Evolutionary conservation across 2,329 filamentous ascomycete species (phyloP).

Genomic region (Hypoxylon sp.): DNA sequence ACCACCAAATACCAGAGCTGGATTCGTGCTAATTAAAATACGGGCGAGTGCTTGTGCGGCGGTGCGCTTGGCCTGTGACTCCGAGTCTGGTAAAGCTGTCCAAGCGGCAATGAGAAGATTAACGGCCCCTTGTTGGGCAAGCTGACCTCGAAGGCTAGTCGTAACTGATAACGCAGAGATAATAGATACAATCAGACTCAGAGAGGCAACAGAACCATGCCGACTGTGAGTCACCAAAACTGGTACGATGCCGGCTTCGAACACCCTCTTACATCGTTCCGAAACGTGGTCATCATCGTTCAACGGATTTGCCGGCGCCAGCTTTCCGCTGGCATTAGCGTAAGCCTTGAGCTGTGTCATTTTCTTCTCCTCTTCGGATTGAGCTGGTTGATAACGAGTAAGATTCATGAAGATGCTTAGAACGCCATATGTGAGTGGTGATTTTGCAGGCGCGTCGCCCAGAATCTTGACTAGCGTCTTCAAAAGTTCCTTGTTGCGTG

Average conservation of each 20-base stretch:
- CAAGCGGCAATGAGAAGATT: slow-evolving; percentile 82
- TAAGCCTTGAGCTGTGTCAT: slow-evolving; percentile 94
- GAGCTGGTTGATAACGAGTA: slow-evolving; percentile 79
- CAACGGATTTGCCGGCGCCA: slow-evolving; percentile 72
- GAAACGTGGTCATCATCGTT: slow-evolving; percentile 82
- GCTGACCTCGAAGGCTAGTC: slow-evolving; percentile 78
- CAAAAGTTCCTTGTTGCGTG: slow-evolving; percentile 75
- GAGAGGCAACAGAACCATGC: slow-evolving; percentile 75
- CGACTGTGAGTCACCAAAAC: slow-evolving; percentile 82
- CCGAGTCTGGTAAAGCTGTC: slow-evolving; percentile 69
- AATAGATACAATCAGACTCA: slow-evolving; percentile 80
- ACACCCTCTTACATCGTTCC: slow-evolving; percentile 79
- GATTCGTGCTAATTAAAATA: slow-evolving; percentile 88
- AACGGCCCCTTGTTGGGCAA: slow-evolving; percentile 94
- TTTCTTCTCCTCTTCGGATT: slow-evolving; percentile 92
- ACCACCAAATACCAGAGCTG: slow-evolving; percentile 83
- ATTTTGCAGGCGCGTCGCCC: slow-evolving; percentile 68
- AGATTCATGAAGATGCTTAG: slow-evolving; percentile 89
- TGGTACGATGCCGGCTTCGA: slow-evolving; percentile 82
- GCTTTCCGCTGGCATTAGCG: slow-evolving; percentile 82
- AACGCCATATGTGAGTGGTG: slow-evolving; percentile 83
- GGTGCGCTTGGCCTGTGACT: slow-evolving; percentile 62
- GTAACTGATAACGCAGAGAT: slow-evolving; percentile 81
- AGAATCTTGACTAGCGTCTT: slow-evolving; percentile 76
- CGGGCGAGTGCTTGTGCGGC: slow-evolving; percentile 86